Percentiles rank a stretch among this genome's conserved stretches.
phyloP scores from a whole-genome alignment of 441 rosid genomes.

The Macaranga tanarius region DNA sequence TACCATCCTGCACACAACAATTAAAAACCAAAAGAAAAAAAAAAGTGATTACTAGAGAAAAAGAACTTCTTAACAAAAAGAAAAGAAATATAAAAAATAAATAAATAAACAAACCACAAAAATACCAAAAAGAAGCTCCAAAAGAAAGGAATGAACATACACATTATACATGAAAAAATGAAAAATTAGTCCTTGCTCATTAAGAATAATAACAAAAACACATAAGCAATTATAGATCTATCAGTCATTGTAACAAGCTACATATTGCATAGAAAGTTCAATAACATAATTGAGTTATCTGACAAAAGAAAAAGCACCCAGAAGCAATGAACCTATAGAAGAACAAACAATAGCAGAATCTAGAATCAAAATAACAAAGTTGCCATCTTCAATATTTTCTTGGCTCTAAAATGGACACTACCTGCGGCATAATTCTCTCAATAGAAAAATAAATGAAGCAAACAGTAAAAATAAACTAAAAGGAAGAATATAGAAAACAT shows the following conservation, averaged over 20 bases:
- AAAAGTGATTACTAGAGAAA: neutral
- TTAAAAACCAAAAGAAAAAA: neutral
- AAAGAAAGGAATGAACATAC: neutral
- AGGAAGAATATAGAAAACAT: neutral
- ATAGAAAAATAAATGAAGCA: neutral
- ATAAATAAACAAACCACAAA: neutral
- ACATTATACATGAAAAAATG: neutral
- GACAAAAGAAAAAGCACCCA: neutral
- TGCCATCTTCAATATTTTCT: neutral
- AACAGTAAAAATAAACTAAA: neutral
- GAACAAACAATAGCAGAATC: neutral
- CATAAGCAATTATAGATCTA: neutral
- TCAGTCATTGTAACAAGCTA: neutral
- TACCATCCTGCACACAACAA: slow-evolving; percentile 39
- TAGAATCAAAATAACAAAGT: neutral
- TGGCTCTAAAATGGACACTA: neutral
- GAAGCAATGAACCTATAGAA: neutral
- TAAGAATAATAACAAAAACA: neutral
- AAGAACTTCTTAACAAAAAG: neutral
- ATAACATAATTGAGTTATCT: neutral
- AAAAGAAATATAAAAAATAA: no score
- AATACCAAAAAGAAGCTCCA: neutral
- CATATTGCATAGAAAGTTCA: neutral
- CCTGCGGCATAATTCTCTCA: neutral
- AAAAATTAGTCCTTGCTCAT: neutral